phyloP scores from a whole-genome alignment of 805 yeast genomes.

The Hanseniaspora taiwanica region DNA sequence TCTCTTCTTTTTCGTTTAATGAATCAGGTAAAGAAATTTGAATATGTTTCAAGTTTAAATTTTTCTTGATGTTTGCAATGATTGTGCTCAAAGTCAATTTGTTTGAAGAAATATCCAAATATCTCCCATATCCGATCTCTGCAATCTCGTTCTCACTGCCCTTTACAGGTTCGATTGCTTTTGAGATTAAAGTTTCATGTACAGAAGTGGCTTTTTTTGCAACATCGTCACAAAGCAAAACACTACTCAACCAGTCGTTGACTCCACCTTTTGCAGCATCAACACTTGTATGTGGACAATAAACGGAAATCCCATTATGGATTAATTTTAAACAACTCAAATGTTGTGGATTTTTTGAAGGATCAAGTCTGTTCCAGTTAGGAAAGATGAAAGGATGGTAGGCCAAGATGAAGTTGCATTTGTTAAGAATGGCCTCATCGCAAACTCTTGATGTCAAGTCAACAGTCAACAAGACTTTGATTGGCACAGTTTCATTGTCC shows the following conservation, averaged over 20 bases:
- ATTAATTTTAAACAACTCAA: conserved; percentile 57
- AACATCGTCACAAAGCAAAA: conserved; percentile 30
- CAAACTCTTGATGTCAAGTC: conserved; percentile 78
- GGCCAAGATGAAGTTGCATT: conserved; percentile 55
- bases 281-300: conserved; percentile 91
- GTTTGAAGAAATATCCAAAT: conserved; percentile 36
- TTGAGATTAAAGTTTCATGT: conserved; percentile 4
- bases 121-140: conserved; percentile 66
- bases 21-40: conserved; percentile 41
- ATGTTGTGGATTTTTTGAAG: conserved; percentile 65
- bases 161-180: conserved; percentile 13
- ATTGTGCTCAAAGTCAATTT: conserved; percentile 29
- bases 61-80: conserved; percentile 38
- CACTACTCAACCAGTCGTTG: conserved; percentile 77
- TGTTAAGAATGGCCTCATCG: conserved; percentile 58
- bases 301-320: conserved; percentile 71
- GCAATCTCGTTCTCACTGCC: too few species aligned
- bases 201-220: conserved; percentile 25
- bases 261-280: conserved; percentile 92
- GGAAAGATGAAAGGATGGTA: conserved; percentile 92
- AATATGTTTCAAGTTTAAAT: conserved; percentile 39
- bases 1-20: conserved; percentile 7
- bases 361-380: conserved; percentile 63
- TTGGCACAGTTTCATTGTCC: conserved; percentile 6
- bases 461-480: conserved; percentile 49